Percentiles rank a stretch among this genome's conserved stretches.
phyloP scores from a whole-genome alignment of 2,329 filamentous ascomycete species.

The Sporothrix inflata region DNA sequence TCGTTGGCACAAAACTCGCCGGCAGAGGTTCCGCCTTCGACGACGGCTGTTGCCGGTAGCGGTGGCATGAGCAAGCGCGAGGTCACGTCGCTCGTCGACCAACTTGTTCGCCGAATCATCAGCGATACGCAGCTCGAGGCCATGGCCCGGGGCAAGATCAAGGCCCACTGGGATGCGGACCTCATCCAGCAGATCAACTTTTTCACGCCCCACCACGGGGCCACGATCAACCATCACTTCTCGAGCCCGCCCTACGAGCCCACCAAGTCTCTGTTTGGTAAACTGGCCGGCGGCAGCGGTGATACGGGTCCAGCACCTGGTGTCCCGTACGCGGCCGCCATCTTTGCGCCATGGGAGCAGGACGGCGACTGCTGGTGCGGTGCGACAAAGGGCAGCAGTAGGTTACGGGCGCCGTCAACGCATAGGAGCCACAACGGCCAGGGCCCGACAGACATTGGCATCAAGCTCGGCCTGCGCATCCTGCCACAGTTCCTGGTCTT shows the following conservation, averaged over 20 bases:
- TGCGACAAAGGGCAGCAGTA: constrained; percentile 39
- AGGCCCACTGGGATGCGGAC: constrained; percentile 47
- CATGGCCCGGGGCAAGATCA: constrained; percentile 52
- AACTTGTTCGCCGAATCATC: constrained; percentile 49
- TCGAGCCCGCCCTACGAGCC: constrained; percentile 62
- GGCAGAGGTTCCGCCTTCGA: background rate
- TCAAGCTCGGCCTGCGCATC: constrained; percentile 62
- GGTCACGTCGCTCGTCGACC: constrained; percentile 47
- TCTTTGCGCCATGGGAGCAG: constrained; percentile 73
- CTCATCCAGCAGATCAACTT: constrained; percentile 70
- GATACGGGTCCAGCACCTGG: constrained; percentile 23
- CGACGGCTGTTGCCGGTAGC: constrained; percentile 26
- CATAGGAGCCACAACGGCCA: constrained; percentile 36
- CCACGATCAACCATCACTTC: constrained; percentile 60
- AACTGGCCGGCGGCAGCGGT: constrained; percentile 7
- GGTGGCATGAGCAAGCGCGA: constrained; percentile 47
- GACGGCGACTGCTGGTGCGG: constrained; percentile 89
- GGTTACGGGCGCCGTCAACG: background rate
- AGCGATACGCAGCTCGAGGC: constrained; percentile 52
- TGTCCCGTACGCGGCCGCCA: constrained; percentile 45
- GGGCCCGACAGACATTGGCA: constrained; percentile 64
- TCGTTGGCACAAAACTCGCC: background rate
- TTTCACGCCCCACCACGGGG: constrained; percentile 68
- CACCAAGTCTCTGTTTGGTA: constrained; percentile 33
- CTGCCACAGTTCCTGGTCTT: constrained; percentile 71